phyloP scores from a whole-genome alignment of 1,284 basidiomycete genomes.

The Dichomitus squalens region DNA sequence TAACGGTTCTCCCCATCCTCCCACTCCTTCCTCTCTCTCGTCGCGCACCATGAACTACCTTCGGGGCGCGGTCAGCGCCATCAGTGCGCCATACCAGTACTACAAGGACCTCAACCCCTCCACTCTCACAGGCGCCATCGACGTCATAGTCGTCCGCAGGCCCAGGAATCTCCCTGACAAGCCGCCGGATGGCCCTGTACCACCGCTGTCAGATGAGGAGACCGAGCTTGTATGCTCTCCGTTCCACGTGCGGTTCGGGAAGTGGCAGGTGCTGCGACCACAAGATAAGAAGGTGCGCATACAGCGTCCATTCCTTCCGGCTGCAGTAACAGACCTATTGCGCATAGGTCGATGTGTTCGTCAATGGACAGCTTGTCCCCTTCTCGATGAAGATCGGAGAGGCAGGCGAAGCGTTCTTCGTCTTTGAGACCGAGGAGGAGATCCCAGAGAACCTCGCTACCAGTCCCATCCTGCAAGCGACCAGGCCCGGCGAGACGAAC shows the following conservation, averaged over 20 bases:
- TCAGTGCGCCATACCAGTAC: slow-evolving; percentile 81
- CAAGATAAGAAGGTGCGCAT: slow-evolving; percentile 86
- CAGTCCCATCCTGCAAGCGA: slow-evolving; percentile 82
- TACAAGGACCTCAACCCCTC: slow-evolving; percentile 90
- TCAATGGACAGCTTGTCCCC: slow-evolving; percentile 83
- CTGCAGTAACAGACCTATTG: background rate
- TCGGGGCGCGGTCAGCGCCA: slow-evolving; percentile 79
- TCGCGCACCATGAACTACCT: slow-evolving; percentile 70
- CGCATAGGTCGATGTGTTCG: slow-evolving; percentile 76
- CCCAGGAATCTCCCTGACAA: slow-evolving; percentile 36
- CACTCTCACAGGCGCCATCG: slow-evolving; percentile 94
- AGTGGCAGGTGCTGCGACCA: slow-evolving; percentile 94
- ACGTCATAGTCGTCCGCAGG: slow-evolving; percentile 91
- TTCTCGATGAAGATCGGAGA: slow-evolving; percentile 99
- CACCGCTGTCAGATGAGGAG: slow-evolving; percentile 50
- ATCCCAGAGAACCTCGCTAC: slow-evolving; percentile 95
- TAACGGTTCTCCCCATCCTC: slow-evolving; percentile 2
- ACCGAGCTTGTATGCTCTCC: slow-evolving; percentile 89
- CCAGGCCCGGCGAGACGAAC: slow-evolving; percentile 45
- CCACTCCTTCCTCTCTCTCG: slow-evolving; percentile 5
- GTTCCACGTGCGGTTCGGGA: slow-evolving; percentile 98
- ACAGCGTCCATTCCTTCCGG: background rate
- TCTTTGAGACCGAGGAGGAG: slow-evolving; percentile 95
- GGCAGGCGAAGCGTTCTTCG: slow-evolving; percentile 98
- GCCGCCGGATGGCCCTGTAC: slow-evolving; percentile 7